Evolutionary conservation across 176 grass and related monocot genomes (phyloP), one percentile per base, ranked within the genome.

Genomic region (Dactylis glomerata): DNA sequence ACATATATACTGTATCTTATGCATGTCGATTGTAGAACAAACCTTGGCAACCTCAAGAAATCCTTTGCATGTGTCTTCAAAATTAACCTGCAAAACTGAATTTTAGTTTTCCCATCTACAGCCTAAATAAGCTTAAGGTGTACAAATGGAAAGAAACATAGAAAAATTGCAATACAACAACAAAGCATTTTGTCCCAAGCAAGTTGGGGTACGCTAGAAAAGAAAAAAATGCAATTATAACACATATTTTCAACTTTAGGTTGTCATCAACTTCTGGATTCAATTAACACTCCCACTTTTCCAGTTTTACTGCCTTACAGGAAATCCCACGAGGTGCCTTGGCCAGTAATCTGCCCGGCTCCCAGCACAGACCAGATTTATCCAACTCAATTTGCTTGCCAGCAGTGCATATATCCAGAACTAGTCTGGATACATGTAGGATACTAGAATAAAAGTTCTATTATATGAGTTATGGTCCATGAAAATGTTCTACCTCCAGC

Each of bases 11-110:
- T 65, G 42, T 67, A 77, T 62, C 4, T 79, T 79, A 85, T 87
- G 84, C 28, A 83, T 67, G 76, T 37, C 75, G 86, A 52, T 78
- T 79, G 76, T 54, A 79, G 86, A 58, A 84, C 90, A 88, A 84
- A 99, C 97, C 97, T 99, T 99, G 84, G 97, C 93, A 89, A 99
- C 94, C 46, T 99, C 97, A 68, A 96, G 90, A 89, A 99, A 99
- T 37, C 97, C 97, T 96, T 99, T 99, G 89, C 97, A 99, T 23
- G 97, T 99, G 67, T 96, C 97, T 84, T 99, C 97, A 83, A 99
- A 99, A 91, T 99, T 99, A 84, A 99, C 97, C 97, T 99, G 88
- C 51, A 92, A 88, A 59, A 74, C 44, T 83, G 20, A 44, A 62
- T 24, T 80, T 85, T 73, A n/a, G 33, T 62, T 62, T 77, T 83